phyloP scores from a whole-genome alignment of 2,329 filamentous ascomycete genomes.

The Trichoderma sp. region DNA sequence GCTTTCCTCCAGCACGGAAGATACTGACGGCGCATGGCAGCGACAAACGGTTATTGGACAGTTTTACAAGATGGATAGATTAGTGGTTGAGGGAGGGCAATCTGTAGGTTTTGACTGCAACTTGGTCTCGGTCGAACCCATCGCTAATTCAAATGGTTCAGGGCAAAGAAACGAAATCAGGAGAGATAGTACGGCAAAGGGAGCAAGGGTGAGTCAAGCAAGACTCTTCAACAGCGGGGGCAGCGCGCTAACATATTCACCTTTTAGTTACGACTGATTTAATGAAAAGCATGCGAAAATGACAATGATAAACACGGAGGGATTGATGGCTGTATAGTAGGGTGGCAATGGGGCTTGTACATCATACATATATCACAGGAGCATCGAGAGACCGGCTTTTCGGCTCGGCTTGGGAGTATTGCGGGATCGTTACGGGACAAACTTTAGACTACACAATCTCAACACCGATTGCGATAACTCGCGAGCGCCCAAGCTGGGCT shows the following conservation, averaged over 20 bases:
- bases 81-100: conserved; percentile 88
- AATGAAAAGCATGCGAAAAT: background rate
- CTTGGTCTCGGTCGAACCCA: background rate
- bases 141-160: conserved; percentile 28
- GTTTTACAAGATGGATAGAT: conserved; percentile 86
- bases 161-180: conserved; percentile 69
- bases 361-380: conserved; percentile 18
- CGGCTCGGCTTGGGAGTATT: conserved; percentile 19
- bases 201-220: conserved; percentile 65
- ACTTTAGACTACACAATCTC: conserved; percentile 21
- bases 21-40: conserved; percentile 45
- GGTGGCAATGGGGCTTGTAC: conserved; percentile 19
- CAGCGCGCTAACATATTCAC: background rate
- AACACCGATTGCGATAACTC: conserved; percentile 9
- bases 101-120: conserved; percentile 49
- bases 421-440: conserved; percentile 13
- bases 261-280: conserved; percentile 9
- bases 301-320: background rate
- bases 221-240: background rate
- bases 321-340: conserved; percentile 16
- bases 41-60: conserved; percentile 93
- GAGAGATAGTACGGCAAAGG: conserved; percentile 70
- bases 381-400: conserved; percentile 16
- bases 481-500: background rate
- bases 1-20: background rate